Evolutionary conservation across 768 basidiomycete species (phyloP).

Genomic region (Hericium rajendrae): DNA sequence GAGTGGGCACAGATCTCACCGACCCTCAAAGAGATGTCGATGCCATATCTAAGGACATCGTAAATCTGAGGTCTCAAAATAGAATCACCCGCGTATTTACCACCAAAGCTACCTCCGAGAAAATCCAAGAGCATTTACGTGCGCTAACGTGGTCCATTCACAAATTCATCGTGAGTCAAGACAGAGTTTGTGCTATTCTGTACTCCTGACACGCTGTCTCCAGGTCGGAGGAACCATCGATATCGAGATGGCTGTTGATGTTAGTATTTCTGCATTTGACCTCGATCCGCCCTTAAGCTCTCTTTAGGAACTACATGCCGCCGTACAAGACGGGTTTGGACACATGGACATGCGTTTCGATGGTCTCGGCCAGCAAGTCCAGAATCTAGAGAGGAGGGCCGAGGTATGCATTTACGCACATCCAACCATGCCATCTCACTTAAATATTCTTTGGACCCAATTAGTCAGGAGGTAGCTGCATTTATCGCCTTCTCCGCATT

Average conservation of each 20-base stretch:
- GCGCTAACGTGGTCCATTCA: background rate
- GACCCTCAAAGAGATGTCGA: background rate
- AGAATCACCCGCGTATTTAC: background rate
- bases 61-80: background rate
- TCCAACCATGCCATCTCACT: background rate
- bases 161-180: background rate
- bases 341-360: background rate
- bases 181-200: background rate
- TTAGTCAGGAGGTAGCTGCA: background rate
- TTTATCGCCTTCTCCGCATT: too few species aligned
- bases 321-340: background rate
- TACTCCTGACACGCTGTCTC: background rate
- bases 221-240: background rate
- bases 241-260: background rate
- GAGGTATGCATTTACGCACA: background rate
- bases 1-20: background rate
- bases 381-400: background rate
- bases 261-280: background rate
- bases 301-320: background rate
- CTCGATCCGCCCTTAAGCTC: background rate
- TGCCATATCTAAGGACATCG: background rate
- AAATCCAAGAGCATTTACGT: background rate
- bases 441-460: too few species aligned
- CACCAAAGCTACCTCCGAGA: background rate
- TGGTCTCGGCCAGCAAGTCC: background rate